Base-by-base conservation (phyloP, 371 early-diverging fungal species). In the Mucor sp. region DNA sequence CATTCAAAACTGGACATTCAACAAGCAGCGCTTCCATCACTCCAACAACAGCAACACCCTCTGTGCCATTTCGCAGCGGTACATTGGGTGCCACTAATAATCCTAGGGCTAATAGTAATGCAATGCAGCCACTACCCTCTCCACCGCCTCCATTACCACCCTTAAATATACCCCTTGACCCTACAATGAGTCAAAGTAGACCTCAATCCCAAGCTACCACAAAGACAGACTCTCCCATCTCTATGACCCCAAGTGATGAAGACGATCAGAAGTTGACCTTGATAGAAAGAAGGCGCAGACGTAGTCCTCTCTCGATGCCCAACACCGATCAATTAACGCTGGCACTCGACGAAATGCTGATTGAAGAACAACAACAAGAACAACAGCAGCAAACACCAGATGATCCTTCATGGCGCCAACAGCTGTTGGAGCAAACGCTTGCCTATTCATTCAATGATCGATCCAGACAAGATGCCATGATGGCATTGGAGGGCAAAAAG, bases 391-490 rank as follows among this genome's bases (percentile, higher is more conserved):
- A 27, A 3, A 1, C 6, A 6, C 41, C 25, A 41, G 43, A 43
- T 27, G 23, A 9, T 6, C 27, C 25, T 7, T 15, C 33, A 1
- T 68, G 63, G 59, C 43, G 47, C 8, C 63, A 69, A 33, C 63
- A 53, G 19, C 32, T 61, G 1, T 19, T 65, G 8, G 62, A 70
- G 21, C 32, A 60, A 59, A 64, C 33, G 23, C n/a, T 66, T n/a
- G 47, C 58, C 5, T 67, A 25, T 19, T 57, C 67, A 5, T 62
- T 60, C 14, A 61, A 66, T 44, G 65, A 76, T 21, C 55, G 66
- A 17, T 68, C 65, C 11, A 57, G 77, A 61, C 75, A 77, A 47
- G 67, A 70, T 33, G 75, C 79, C 25, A 80, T 80, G 77, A 30
- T 70, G 21, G 41, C 58, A 15, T 48, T 77, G 4, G 76, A 80